Conservation (phyloP, 2,329 filamentous ascomycete species). For the Colletotrichum orbiculare region DNA sequence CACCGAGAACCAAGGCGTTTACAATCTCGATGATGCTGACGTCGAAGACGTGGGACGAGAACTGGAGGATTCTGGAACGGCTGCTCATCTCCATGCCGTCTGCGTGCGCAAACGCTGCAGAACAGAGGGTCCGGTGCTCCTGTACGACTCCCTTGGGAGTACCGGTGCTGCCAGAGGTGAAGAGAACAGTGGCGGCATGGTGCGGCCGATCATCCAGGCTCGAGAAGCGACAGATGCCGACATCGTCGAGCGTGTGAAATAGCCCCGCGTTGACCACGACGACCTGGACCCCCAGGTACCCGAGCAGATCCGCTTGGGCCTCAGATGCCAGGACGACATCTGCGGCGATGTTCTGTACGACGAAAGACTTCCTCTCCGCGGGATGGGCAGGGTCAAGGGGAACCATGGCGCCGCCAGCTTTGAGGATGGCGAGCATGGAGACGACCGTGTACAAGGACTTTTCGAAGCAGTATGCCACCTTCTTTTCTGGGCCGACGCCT, state of each 20-base stretch:
- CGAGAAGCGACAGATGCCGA: neutral
- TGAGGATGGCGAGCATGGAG: constrained; percentile 45
- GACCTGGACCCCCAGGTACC: neutral
- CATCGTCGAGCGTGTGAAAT: constrained; percentile 9
- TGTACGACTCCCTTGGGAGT: constrained; percentile 62
- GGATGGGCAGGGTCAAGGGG: constrained; percentile 42
- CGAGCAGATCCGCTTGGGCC: neutral
- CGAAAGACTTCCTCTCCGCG: constrained; percentile 21
- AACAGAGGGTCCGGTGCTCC: constrained; percentile 42
- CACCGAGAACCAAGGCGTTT: constrained; percentile 49
- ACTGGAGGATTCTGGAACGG: constrained; percentile 35
- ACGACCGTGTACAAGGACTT: constrained; percentile 44
- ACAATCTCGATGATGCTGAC: constrained; percentile 51
- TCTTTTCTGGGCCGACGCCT: constrained; percentile 38
- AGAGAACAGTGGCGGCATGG: constrained; percentile 53
- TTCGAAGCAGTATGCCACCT: constrained; percentile 44
- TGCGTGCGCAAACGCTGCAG: constrained; percentile 35
- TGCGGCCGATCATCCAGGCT: constrained; percentile 8
- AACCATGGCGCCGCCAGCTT: constrained; percentile 46
- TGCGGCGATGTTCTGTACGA: neutral
- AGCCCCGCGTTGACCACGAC: constrained; percentile 1
- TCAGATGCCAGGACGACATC: constrained; percentile 8
- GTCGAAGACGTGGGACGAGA: constrained; percentile 50
- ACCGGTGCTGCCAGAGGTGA: constrained; percentile 65
- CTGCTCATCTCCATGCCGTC: constrained; percentile 12